Conservation (phyloP, 345 rosid genomes). For the Fremontodendron californicum region DNA sequence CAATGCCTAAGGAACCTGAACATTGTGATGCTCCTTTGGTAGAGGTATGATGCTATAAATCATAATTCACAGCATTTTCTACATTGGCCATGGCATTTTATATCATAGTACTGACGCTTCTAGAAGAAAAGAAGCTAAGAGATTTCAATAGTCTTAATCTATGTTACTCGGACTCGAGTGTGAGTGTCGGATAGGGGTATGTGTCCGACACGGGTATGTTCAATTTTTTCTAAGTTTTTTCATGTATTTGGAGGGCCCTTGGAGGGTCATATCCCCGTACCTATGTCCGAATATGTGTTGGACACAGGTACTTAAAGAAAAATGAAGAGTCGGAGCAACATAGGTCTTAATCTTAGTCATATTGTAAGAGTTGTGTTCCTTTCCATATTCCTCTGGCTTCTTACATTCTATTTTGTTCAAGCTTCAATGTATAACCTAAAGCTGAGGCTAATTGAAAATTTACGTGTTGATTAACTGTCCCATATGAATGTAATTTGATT, state of each 20-base stretch:
- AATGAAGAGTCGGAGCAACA: too few relatives aligned
- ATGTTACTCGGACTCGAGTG: too few relatives aligned
- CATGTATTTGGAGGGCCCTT: too few relatives aligned
- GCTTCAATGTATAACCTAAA: background rate
- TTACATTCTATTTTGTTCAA: background rate
- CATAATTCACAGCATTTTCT: constrained; percentile 4
- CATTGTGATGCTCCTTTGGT: constrained; percentile 49
- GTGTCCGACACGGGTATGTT: too few relatives aligned
- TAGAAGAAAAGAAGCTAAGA: background rate
- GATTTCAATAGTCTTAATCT: background rate
- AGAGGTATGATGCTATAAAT: constrained; percentile 46
- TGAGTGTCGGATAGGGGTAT: too few relatives aligned
- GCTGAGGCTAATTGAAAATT: background rate
- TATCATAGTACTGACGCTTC: background rate
- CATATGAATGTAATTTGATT: background rate
- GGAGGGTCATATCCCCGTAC: too few relatives aligned
- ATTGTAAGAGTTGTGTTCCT: background rate
- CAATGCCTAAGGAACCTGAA: constrained; percentile 39
- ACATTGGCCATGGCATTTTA: background rate
- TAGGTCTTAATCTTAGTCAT: background rate
- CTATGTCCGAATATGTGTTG: too few relatives aligned
- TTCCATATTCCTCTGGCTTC: background rate
- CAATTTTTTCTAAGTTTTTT: too few relatives aligned
- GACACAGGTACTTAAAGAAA: too few relatives aligned
- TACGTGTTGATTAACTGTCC: background rate